A percentile compares a stretch with the other conserved stretches of the same genome.
Evolutionary conservation across 2,329 filamentous ascomycete genomes (phyloP).

Genomic region (Trichoderma koningiopsis): DNA sequence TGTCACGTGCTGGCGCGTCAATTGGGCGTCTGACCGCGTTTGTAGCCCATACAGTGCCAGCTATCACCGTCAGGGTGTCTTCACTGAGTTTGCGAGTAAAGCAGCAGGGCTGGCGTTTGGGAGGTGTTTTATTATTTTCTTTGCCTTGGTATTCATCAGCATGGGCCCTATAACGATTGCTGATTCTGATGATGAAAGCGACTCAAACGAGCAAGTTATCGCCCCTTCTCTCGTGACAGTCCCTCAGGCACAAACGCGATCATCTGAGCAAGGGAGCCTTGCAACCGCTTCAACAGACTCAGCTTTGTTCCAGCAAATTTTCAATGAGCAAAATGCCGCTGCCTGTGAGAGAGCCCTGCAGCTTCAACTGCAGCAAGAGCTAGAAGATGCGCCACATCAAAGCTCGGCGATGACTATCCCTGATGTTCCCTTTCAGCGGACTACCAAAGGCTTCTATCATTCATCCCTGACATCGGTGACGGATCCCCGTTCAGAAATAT

Average conservation of each 20-base stretch:
- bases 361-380: neutral
- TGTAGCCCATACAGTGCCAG: neutral
- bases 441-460: conserved; percentile 34
- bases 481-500: conserved; percentile 33
- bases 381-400: conserved; percentile 7
- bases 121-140: neutral
- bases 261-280: conserved; percentile 34
- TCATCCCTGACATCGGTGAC: conserved; percentile 35
- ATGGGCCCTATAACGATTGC: conserved; percentile 39
- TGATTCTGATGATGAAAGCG: conserved; percentile 46
- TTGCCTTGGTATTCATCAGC: neutral
- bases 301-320: conserved; percentile 51
- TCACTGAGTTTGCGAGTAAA: neutral
- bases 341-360: conserved; percentile 31
- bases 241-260: conserved; percentile 27
- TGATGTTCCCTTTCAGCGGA: conserved; percentile 34
- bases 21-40: conserved; percentile 18
- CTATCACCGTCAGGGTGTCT: neutral
- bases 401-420: conserved; percentile 27
- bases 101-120: neutral
- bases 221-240: conserved; percentile 25
- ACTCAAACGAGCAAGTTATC: conserved; percentile 29
- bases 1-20: conserved; percentile 16
- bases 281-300: conserved; percentile 50
- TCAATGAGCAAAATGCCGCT: conserved; percentile 48